Base-by-base conservation (phyloP, 257 asterid species). In the Capsicum baccatum region DNA sequence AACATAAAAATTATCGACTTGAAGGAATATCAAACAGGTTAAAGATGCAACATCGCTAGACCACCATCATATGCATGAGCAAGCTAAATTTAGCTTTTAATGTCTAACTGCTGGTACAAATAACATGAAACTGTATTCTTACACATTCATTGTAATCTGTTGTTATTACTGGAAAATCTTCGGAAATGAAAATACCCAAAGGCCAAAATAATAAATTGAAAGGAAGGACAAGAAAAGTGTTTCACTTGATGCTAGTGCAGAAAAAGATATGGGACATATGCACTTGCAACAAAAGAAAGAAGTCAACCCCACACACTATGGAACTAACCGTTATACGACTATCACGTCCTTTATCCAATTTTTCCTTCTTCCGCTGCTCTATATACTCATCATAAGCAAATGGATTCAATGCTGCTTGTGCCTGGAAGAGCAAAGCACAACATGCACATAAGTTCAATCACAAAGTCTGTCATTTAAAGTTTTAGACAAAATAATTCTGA, bases 261-360 rank as follows among this genome's bases (percentile, higher is more conserved):
- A 52, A 50, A 26, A 54, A 76, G 64, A 4, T 14, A 26, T 8
- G 81, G 8, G 8, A 26, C 48, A 76, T 21, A 48, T 54, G 48
- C 64, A 76, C 33, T 76, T 54, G 81, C 81, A 50, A 39, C 44
- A 3, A 39, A 39, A 39, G 5, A 60, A 74, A 48, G 50, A 83
- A 39, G 13, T 15, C 14, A 21, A 26, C 44, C 48, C 63, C 9
- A 76, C 33, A 76, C 50, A 52, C 54, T 79, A 87, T 76, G 68
- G 57, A 44, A 84, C 93, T 84, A 62, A 96, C 98, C 93, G 99
- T 94, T 82, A 96, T 96, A 88, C 98, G 92, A 48, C 92, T 85
- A 69, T 86, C 91, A 83, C 93, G 94, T 55, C 87, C 91, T 33
- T 87, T 89, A 80, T 90, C 90, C 74, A 84, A 6, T 84, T 96